Conservation (phyloP, 805 yeast genomes). For the Candida corydali region DNA sequence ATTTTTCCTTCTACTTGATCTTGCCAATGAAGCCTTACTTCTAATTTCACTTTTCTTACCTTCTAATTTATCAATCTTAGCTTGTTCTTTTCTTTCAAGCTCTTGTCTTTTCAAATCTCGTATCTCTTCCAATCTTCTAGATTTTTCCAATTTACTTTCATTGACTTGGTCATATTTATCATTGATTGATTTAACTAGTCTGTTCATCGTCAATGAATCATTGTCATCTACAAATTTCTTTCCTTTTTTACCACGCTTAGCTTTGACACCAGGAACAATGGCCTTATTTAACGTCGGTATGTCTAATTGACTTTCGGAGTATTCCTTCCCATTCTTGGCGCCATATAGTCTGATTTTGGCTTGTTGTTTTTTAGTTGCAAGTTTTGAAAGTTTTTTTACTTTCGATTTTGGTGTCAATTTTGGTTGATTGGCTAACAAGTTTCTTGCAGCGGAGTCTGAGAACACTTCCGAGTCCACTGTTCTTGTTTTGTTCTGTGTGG, state of each 20-base stretch:
- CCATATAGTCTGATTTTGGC: slow-evolving; percentile 66
- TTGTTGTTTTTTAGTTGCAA: slow-evolving; percentile 61
- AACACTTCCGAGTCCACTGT: slow-evolving; percentile 62
- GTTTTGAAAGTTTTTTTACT: slow-evolving; percentile 45
- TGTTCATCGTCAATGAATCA: slow-evolving; percentile 56
- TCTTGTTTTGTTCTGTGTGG: slow-evolving; percentile 49
- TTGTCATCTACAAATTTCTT: slow-evolving; percentile 73
- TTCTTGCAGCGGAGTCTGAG: slow-evolving; percentile 65
- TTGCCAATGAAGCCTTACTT: slow-evolving; percentile 66
- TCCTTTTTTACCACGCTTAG: slow-evolving; percentile 82
- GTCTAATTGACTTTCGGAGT: slow-evolving; percentile 73
- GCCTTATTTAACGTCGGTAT: slow-evolving; percentile 81
- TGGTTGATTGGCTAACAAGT: slow-evolving; percentile 56
- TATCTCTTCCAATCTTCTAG: slow-evolving; percentile 83
- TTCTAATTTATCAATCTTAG: slow-evolving; percentile 64
- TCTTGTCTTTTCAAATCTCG: slow-evolving; percentile 84
- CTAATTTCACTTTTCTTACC: slow-evolving; percentile 74
- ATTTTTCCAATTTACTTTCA: slow-evolving; percentile 87
- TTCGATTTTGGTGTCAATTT: slow-evolving; percentile 57
- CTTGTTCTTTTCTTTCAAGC: slow-evolving; percentile 77
- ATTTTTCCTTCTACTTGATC: slow-evolving; percentile 63
- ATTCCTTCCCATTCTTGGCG: slow-evolving; percentile 50
- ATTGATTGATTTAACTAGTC: slow-evolving; percentile 76
- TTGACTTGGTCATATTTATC: slow-evolving; percentile 73
- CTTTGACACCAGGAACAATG: slow-evolving; percentile 75